A percentile compares a stretch with the other conserved stretches of the same genome.
Evolutionary conservation across 139 green algal genomes (phyloP).

Genomic region (Haematococcus lacustris): DNA sequence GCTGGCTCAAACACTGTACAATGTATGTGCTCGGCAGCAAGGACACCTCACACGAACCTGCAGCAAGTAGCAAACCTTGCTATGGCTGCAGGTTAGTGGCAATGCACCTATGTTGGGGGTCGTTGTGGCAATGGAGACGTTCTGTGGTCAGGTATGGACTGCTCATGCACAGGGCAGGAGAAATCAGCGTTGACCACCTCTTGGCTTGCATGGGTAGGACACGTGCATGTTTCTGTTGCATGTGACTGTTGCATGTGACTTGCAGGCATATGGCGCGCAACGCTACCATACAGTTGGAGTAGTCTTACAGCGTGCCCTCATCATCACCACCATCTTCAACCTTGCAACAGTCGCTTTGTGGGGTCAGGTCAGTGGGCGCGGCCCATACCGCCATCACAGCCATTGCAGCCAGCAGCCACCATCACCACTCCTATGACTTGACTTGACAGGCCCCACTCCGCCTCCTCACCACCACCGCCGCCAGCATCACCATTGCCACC

Average conservation of each 20-base stretch:
- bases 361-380: too few relatives aligned
- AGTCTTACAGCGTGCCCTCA: slow-evolving; percentile 42
- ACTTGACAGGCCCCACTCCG: too few relatives aligned
- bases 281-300: slow-evolving; percentile 31
- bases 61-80: neutral
- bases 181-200: neutral
- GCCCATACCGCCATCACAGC: too few relatives aligned
- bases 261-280: slow-evolving; percentile 41
- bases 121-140: slow-evolving; percentile 56
- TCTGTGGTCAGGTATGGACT: slow-evolving; percentile 41
- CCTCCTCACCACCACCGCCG: too few relatives aligned
- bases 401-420: too few relatives aligned
- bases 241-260: slow-evolving; percentile 26
- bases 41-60: neutral
- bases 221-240: neutral
- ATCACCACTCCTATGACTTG: too few relatives aligned
- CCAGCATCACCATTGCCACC: too few relatives aligned
- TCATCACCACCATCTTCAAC: slow-evolving; percentile 40
- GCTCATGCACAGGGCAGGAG: neutral
- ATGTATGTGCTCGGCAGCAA: slow-evolving; percentile 35
- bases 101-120: slow-evolving; percentile 49
- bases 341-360: slow-evolving; percentile 22
- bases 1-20: slow-evolving; percentile 52
- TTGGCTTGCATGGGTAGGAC: too few relatives aligned
- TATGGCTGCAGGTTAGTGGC: slow-evolving; percentile 25